phyloP scores from a whole-genome alignment of 176 grass and related monocot genomes.

The Zoysia japonica region DNA sequence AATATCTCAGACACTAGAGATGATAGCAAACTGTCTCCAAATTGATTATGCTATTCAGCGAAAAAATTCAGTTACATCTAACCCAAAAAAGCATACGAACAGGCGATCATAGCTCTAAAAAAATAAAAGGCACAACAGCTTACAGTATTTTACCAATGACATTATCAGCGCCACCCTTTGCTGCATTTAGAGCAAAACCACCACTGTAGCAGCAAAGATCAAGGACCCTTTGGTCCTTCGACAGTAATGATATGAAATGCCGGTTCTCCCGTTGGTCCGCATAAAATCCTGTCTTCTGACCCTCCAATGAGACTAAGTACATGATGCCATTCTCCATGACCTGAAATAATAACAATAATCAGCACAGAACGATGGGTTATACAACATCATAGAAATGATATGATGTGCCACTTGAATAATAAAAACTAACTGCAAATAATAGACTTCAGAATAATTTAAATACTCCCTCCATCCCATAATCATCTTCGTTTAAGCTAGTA shows the following conservation, averaged over 20 bases:
- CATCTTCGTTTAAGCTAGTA: no score
- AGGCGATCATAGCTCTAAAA: not conserved
- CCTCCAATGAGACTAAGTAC: conserved; percentile 81
- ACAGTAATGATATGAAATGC: conserved; percentile 67
- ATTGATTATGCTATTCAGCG: not conserved
- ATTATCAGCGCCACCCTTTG: conserved; percentile 67
- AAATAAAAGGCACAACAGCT: conserved; percentile 40
- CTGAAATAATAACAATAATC: conserved; percentile 41
- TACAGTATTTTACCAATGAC: conserved; percentile 82
- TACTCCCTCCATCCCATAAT: not conserved
- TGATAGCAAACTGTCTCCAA: not conserved
- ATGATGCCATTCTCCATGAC: conserved; percentile 79
- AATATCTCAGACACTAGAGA: conserved; percentile 11
- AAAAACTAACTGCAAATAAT: conserved; percentile 27
- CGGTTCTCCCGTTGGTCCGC: conserved; percentile 93
- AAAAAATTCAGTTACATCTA: conserved; percentile 14
- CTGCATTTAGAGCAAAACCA: conserved; percentile 79
- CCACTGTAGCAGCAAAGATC: conserved; percentile 94
- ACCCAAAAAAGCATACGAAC: conserved; percentile 31
- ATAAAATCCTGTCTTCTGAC: conserved; percentile 99
- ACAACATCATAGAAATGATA: not conserved
- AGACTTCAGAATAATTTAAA: not conserved
- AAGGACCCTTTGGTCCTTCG: conserved; percentile 68
- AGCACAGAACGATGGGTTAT: not conserved
- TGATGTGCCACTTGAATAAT: not conserved